phyloP scores from a whole-genome alignment of 495 filamentous ascomycete species.

The Parmelia sp. region DNA sequence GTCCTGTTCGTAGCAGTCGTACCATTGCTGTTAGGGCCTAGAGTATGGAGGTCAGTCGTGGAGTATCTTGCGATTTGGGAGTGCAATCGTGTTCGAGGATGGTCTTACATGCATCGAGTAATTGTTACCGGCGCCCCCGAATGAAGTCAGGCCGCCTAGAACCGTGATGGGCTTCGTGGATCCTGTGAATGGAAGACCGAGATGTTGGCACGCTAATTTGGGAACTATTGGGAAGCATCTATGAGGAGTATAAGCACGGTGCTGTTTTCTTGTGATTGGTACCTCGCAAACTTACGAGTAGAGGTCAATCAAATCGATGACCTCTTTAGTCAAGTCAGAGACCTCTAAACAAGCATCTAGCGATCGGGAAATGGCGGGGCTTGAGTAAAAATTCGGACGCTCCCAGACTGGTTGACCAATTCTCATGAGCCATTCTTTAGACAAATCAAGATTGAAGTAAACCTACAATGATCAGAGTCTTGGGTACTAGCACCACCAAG shows the following conservation, averaged over 20 bases:
- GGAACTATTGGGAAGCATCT: slow-evolving; percentile 55
- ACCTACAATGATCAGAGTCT: slow-evolving; percentile 43
- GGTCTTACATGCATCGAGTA: slow-evolving; percentile 54
- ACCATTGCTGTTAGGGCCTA: slow-evolving; percentile 15
- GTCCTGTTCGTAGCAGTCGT: slow-evolving; percentile 33
- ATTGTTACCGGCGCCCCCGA: slow-evolving; percentile 55
- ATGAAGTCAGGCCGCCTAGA: slow-evolving; percentile 51
- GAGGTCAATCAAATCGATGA: slow-evolving; percentile 8
- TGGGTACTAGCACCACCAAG: slow-evolving; percentile 48
- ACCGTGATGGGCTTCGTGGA: slow-evolving; percentile 45
- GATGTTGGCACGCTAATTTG: slow-evolving; percentile 49
- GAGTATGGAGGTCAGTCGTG: background rate
- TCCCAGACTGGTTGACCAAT: slow-evolving; percentile 43
- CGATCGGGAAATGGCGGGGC: slow-evolving; percentile 45
- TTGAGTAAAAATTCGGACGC: slow-evolving; percentile 45
- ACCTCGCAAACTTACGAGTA: slow-evolving; percentile 3
- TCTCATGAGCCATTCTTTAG: background rate
- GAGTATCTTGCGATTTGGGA: slow-evolving; percentile 15
- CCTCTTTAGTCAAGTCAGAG: slow-evolving; percentile 22
- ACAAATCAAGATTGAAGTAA: background rate
- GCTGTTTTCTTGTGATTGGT: background rate
- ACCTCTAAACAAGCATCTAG: slow-evolving; percentile 39
- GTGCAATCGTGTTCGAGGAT: slow-evolving; percentile 43
- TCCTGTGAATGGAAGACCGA: slow-evolving; percentile 39
- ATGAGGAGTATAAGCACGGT: slow-evolving; percentile 17